Base-by-base conservation (phyloP, 345 rosid genomes). In the Toxicodendron radicans region DNA sequence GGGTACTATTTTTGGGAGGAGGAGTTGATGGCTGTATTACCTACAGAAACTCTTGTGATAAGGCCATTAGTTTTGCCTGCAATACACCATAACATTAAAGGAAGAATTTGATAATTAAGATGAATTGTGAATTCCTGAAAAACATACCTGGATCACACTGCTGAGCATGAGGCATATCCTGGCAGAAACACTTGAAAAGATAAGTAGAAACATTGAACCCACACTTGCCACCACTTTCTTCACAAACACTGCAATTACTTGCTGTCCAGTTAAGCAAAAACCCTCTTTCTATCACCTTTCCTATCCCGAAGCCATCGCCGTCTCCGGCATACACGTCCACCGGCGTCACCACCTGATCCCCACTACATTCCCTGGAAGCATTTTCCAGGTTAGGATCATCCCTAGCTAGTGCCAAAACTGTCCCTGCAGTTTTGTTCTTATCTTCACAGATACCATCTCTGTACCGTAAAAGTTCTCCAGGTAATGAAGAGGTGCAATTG, bases 161-260 rank as follows among this genome's bases (percentile, higher is more conserved):
- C 78, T 18, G 3, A 58, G 77, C 64, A 67, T 85, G 90, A 49
- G 90, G 84, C 30, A 90, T 62, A 23, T 88, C 90, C 0, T 87
- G 85, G 79, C 90, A 88, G 67, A 70, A 88, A 38, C 90, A 88
- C 69, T 43, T 65, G 81, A 88, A 85, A 51, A 65, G 83, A 51
- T 14, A 59, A 0, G 24, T 64, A 0, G 0, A 0, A 3, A 0
- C 0, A 58, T 88, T 11, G 56, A 86, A 80, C 4, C 92, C 92
- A 35, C 92, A 88, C 79, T 30, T 70, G 52, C 92, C 92, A 0
- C 89, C 90, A 59, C 85, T 85, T 1, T 0, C 0, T 30, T 69
- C 41, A 58, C 92, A 86, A 0, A n/a, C 4, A 58, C 76, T 78
- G 68, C 92, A 88, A 53, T 82, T 2, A 63, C 83, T 83, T 20